A percentile compares a stretch with the other conserved stretches of the same genome.
phyloP scores from a whole-genome alignment of 1,284 basidiomycete genomes.

The Cutaneotrichosporon sp. region DNA sequence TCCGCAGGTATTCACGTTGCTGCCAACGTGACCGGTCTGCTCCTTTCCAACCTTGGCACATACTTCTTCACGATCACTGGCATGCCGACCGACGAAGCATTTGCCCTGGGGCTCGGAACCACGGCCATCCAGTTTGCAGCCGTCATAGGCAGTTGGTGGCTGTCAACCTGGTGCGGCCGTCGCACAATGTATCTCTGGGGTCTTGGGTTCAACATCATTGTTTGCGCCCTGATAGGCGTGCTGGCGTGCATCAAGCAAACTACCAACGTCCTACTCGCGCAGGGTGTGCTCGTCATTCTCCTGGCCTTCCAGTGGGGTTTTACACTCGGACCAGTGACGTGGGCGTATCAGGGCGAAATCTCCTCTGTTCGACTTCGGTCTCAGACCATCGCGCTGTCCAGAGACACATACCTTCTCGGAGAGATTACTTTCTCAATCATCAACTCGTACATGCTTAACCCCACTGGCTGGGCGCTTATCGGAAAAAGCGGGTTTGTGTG shows the following conservation, averaged over 20 bases:
- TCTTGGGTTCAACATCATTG: conserved; percentile 11
- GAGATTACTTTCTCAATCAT: conserved; percentile 31
- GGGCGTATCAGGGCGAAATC: conserved; percentile 12
- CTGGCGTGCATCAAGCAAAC: not conserved
- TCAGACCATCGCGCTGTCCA: conserved; percentile 37
- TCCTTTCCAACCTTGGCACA: too few relatives aligned
- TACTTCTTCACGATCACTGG: conserved; percentile 29
- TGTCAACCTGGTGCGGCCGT: conserved; percentile 37
- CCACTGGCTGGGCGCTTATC: conserved; percentile 28
- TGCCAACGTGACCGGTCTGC: too few relatives aligned
- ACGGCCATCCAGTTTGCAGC: conserved; percentile 39
- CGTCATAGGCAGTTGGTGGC: conserved; percentile 44
- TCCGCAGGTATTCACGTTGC: too few relatives aligned
- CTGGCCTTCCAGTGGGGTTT: conserved; percentile 26
- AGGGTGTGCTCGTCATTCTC: conserved; percentile 29
- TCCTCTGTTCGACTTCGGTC: conserved; percentile 36
- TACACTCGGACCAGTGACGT: conserved; percentile 27
- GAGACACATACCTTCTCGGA: conserved; percentile 47
- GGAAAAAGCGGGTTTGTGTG: conserved; percentile 47
- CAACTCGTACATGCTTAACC: conserved; percentile 34
- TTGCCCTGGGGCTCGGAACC: conserved; percentile 36
- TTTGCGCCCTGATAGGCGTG: not conserved
- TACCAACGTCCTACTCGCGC: not conserved
- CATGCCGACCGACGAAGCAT: conserved; percentile 31
- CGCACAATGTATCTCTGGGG: conserved; percentile 40